These are phyloP conservation scores for Wickerhamomyces tratensis DNA, from an alignment of 805 yeast genomes.

Conservation along the genomic window DNA sequence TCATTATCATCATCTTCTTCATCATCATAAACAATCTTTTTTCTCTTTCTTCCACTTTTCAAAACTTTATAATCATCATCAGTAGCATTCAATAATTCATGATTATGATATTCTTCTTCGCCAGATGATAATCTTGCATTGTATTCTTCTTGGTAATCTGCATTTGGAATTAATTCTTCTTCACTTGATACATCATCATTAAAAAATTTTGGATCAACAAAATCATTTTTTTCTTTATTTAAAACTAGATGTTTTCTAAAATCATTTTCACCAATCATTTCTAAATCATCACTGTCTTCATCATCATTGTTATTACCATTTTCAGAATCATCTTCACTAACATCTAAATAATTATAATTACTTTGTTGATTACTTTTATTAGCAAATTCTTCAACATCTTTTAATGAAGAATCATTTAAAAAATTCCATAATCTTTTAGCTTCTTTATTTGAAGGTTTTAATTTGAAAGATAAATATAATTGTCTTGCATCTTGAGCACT, in stretches of 20 bases:
- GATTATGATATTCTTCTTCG: slow-evolving; percentile 1
- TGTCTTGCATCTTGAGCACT: slow-evolving; percentile 12
- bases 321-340: background rate
- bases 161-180: slow-evolving; percentile 1
- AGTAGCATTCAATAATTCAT: slow-evolving; percentile 2
- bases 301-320: too few species aligned
- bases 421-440: slow-evolving; percentile 3
- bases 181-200: slow-evolving; percentile 6
- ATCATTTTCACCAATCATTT: slow-evolving; percentile 4
- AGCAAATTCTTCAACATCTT: background rate
- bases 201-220: slow-evolving; percentile 4
- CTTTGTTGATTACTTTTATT: background rate
- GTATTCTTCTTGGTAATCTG: background rate
- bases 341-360: background rate
- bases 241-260: slow-evolving; percentile 2
- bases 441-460: background rate
- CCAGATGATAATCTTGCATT: slow-evolving; percentile 1
- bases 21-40: too few species aligned
- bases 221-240: background rate
- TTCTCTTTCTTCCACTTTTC: too few species aligned
- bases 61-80: too few species aligned
- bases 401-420: background rate
- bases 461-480: slow-evolving; percentile 2
- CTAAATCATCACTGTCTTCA: background rate
- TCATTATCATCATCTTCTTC: too few species aligned